Evolutionary conservation across 441 rosid species (phyloP).

Genomic region (Syzygium syzygioides): DNA sequence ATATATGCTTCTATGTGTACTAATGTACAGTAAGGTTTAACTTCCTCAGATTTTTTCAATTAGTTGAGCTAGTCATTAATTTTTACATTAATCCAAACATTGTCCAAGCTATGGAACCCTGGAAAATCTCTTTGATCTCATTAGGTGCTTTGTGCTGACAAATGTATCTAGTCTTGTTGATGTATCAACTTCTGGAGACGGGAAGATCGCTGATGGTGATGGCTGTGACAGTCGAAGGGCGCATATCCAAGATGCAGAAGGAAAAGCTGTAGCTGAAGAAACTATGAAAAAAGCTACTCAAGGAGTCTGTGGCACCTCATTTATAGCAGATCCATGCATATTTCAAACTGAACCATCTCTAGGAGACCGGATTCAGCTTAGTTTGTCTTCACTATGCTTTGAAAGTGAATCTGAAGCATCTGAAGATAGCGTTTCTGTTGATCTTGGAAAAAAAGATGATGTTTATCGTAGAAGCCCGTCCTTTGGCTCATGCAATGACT

Average conservation of each 20-base stretch:
- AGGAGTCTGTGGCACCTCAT: constrained; percentile 17
- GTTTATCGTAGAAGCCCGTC: constrained; percentile 18
- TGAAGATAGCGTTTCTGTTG: constrained; percentile 19
- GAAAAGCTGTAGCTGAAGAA: constrained; percentile 24
- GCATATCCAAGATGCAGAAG: constrained; percentile 19
- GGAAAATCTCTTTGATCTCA: constrained; percentile 1
- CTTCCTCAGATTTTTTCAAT: not conserved
- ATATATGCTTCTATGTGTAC: not conserved
- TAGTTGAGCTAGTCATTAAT: not conserved
- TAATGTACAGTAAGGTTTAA: not conserved
- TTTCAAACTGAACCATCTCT: constrained; percentile 32
- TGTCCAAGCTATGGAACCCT: not conserved
- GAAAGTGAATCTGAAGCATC: constrained; percentile 33
- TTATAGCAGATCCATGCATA: constrained; percentile 21
- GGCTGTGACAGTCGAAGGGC: constrained; percentile 8
- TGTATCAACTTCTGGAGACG: constrained; percentile 12
- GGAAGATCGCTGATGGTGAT: constrained; percentile 12
- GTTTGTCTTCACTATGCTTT: constrained; percentile 35
- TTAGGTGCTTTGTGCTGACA: constrained; percentile 20
- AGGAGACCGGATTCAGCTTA: constrained; percentile 26
- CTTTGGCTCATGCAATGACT: constrained; percentile 15
- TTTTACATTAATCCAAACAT: not conserved
- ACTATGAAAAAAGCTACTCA: constrained; percentile 18
- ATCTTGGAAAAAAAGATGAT: constrained; percentile 10
- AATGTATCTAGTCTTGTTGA: constrained; percentile 18